Percentiles rank a stretch among this genome's conserved stretches.
phyloP scores from a whole-genome alignment of 2,329 filamentous ascomycete genomes.

The Dactylellina cionopaga region DNA sequence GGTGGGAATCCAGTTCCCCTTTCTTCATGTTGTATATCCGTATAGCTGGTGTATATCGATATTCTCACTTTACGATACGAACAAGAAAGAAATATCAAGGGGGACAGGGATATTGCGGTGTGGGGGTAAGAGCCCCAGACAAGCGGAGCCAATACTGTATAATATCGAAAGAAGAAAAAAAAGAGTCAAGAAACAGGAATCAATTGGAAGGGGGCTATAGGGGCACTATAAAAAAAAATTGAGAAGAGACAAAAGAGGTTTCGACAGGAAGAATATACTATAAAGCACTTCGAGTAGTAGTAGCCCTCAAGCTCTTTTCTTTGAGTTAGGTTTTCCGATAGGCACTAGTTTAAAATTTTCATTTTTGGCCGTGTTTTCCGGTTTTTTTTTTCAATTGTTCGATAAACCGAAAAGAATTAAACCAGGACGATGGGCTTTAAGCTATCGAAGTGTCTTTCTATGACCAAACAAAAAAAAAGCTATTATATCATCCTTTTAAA shows the following conservation, averaged over 20 bases:
- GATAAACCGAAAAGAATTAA: slow-evolving; percentile 52
- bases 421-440: slow-evolving; percentile 43
- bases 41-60: slow-evolving; percentile 8
- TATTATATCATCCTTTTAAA: slow-evolving; percentile 42
- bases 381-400: slow-evolving; percentile 38
- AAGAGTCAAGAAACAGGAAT: slow-evolving; percentile 14
- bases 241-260: slow-evolving; percentile 8
- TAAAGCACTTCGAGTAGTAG: slow-evolving; percentile 46
- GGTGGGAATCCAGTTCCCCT: background rate
- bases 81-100: background rate
- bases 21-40: slow-evolving; percentile 7
- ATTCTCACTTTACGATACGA: slow-evolving; percentile 27
- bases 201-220: slow-evolving; percentile 14
- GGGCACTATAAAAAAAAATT: slow-evolving; percentile 16
- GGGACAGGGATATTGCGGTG: background rate
- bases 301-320: slow-evolving; percentile 33
- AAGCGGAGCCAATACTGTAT: slow-evolving; percentile 30
- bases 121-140: background rate
- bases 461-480: slow-evolving; percentile 52
- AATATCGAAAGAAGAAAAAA: slow-evolving; percentile 9
- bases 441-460: slow-evolving; percentile 56
- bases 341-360: slow-evolving; percentile 10
- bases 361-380: slow-evolving; percentile 30
- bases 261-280: slow-evolving; percentile 45
- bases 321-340: slow-evolving; percentile 19